Evolutionary conservation across 495 filamentous ascomycete species (phyloP), one percentile per base, ranked within the genome.

Genomic region (Aspergillus conjunctus): DNA sequence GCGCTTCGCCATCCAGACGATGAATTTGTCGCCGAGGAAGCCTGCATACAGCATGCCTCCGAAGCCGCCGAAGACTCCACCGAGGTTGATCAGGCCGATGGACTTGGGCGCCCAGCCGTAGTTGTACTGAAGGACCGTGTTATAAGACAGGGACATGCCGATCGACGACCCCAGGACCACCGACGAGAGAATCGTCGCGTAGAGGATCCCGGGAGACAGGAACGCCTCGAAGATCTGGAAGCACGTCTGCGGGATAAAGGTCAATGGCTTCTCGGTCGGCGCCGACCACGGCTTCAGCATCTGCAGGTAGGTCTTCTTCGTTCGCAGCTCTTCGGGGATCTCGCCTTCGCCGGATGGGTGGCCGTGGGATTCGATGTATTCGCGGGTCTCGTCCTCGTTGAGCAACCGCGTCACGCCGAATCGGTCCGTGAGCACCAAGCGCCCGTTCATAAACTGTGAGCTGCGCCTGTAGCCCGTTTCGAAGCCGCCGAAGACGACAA

Each of bases 31-130:
- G 15, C 69, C 72, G 49, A 71, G 67, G 0, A 67, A 51, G 9
- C 72, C 72, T 0, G 68, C 72, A 52, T 75, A 78, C 0, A 72
- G 34, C 75, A 77, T 78, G 5, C 69, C 72, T 1, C 71, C 64
- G 34, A 76, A 66, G 6, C 69, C 70, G n/a, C 74, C 75, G 21
- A 73, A 69, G 1, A 74, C 68, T 32, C 67, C 71, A 1, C 71
- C 73, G 1, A 73, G 59, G 50, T 74, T 76, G 54, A 77, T 77
- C 22, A 75, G 52, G 8, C 73, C 73, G 12, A 77, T 64, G 33
- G 51, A 69, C 31, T 60, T 56, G 2, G 72, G 61, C 9, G 67
- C 46, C 72, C 73, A 77, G 50, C 62, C 56, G 51, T 75, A 75
- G 53, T 45, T 61, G 22, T 66, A 52, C 46, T 71, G 51, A 1